Conservation (phyloP, 1,284 basidiomycete genomes). For the Phenoliferia sp. region DNA sequence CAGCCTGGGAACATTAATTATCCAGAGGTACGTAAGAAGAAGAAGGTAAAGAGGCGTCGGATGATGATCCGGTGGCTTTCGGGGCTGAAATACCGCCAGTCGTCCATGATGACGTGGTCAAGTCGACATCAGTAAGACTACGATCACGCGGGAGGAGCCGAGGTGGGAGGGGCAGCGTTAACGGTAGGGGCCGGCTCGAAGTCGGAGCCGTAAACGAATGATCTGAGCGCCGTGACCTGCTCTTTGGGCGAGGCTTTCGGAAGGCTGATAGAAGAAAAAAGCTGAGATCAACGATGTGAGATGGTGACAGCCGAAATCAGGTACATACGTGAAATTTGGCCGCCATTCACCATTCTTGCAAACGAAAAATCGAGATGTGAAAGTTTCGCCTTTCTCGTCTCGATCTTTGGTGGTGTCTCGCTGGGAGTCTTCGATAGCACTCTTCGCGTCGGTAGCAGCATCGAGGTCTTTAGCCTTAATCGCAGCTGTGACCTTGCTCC, state of each 20-base stretch:
- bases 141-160: background rate
- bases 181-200: background rate
- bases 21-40: too few species aligned
- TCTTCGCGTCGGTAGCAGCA: conserved; percentile 85
- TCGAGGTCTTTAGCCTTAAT: conserved; percentile 88
- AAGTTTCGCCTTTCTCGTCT: conserved; percentile 66
- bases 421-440: conserved; percentile 84
- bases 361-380: conserved; percentile 75
- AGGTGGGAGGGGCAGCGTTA: background rate
- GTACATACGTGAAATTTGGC: conserved; percentile 57
- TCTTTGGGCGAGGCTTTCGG: background rate
- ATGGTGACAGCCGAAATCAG: background rate
- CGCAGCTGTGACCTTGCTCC: conserved; percentile 67
- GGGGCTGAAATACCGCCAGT: too few species aligned
- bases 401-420: conserved; percentile 70
- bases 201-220: background rate
- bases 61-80: too few species aligned
- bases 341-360: conserved; percentile 63
- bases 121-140: too few species aligned
- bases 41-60: too few species aligned
- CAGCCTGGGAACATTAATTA: too few species aligned
- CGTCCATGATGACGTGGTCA: too few species aligned
- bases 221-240: background rate
- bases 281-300: background rate
- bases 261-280: background rate